Percentiles rank a stretch among this genome's conserved stretches.
Evolutionary conservation across 1,139 yeast species (phyloP).

Genomic region (Geotrichum cucujoidarum): DNA sequence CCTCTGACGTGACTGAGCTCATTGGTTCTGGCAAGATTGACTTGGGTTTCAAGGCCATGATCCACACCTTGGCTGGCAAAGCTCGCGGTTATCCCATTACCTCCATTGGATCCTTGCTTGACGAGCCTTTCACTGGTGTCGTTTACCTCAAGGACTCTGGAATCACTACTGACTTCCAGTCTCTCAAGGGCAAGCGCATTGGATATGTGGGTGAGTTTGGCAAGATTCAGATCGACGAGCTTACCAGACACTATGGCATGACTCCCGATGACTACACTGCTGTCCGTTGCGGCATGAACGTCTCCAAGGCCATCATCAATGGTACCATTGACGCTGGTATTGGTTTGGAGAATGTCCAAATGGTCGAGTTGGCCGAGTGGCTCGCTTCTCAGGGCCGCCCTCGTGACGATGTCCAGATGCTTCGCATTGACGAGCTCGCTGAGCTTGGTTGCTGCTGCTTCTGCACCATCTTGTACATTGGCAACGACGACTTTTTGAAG

Average conservation of each 20-base stretch:
- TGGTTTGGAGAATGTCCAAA: conserved; percentile 57
- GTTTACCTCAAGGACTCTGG: conserved; percentile 51
- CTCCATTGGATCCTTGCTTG: conserved; percentile 51
- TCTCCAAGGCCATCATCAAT: conserved; percentile 51
- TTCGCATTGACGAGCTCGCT: conserved; percentile 53
- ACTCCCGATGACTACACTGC: conserved; percentile 53
- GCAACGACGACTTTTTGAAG: conserved; percentile 49
- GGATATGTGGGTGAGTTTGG: conserved; percentile 61
- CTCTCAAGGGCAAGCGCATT: conserved; percentile 50
- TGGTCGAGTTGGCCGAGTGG: conserved; percentile 53
- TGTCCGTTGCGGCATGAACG: conserved; percentile 60
- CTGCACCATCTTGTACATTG: conserved; percentile 53
- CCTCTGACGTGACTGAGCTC: conserved; percentile 55
- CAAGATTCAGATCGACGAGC: conserved; percentile 53
- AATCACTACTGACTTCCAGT: conserved; percentile 47
- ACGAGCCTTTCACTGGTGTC: conserved; percentile 56
- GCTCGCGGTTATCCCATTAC: conserved; percentile 57
- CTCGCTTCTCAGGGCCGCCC: conserved; percentile 45
- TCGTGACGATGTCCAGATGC: conserved; percentile 48
- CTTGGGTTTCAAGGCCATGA: conserved; percentile 59
- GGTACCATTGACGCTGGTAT: conserved; percentile 56
- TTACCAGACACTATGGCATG: conserved; percentile 53
- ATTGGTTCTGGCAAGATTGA: conserved; percentile 55
- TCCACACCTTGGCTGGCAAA: conserved; percentile 53
- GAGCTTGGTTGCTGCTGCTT: conserved; percentile 58